Conservation (phyloP, 306 rosid species). For the Cicer pinnatifidum region DNA sequence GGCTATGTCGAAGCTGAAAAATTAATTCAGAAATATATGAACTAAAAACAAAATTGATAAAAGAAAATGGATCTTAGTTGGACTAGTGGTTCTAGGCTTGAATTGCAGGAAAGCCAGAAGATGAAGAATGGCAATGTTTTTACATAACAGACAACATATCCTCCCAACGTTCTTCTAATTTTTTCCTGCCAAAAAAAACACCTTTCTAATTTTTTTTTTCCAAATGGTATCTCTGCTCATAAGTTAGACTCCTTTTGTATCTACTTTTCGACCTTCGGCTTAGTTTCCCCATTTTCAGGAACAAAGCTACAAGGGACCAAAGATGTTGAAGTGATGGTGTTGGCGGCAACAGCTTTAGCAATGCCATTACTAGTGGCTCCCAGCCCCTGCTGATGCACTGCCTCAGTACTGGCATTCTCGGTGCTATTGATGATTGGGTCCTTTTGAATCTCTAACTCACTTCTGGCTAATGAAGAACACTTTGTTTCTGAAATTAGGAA, state of each 20-base stretch:
- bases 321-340: conserved; percentile 46
- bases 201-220: conserved; percentile 28
- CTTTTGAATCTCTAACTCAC: conserved; percentile 62
- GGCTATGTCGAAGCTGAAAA: conserved; percentile 59
- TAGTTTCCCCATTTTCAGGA: conserved; percentile 66
- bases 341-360: conserved; percentile 50
- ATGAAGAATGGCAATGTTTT: conserved; percentile 42
- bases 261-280: conserved; percentile 59
- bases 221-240: conserved; percentile 44
- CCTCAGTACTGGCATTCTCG: conserved; percentile 53
- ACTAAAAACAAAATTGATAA: conserved; percentile 41
- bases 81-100: conserved; percentile 48
- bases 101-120: conserved; percentile 45
- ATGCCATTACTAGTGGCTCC: conserved; percentile 60
- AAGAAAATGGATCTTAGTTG: conserved; percentile 50
- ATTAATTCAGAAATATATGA: conserved; percentile 59
- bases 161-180: conserved; percentile 34
- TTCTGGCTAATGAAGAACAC: conserved; percentile 80
- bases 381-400: conserved; percentile 47
- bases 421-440: conserved; percentile 57
- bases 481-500: conserved; percentile 69
- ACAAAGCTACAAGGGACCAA: conserved; percentile 46
- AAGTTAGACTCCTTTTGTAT: conserved; percentile 50
- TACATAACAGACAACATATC: conserved; percentile 50
- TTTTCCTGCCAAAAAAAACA: neutral